Percentiles rank a stretch among this genome's conserved stretches.
These are phyloP conservation scores for Ilyonectria sp. DNA, from an alignment of 2,329 filamentous ascomycete genomes.

Conservation along the genomic window DNA sequence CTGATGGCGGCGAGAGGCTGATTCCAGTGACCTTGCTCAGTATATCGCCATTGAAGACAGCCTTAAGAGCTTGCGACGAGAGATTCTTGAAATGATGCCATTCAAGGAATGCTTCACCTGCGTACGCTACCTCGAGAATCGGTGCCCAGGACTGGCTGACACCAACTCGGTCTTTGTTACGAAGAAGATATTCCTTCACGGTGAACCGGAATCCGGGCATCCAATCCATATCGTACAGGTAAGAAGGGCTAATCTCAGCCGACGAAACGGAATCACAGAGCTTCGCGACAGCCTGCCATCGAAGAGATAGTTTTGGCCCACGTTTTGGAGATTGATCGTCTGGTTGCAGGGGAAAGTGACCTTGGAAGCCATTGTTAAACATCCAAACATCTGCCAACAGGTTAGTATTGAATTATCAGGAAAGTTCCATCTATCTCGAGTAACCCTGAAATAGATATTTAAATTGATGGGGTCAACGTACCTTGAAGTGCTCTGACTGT, in stretches of 20 bases:
- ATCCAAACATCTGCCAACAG: not conserved
- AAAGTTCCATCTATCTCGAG: no score
- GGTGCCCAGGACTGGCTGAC: not conserved
- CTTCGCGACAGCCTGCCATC: not conserved
- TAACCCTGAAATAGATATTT: not conserved
- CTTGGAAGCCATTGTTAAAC: no score
- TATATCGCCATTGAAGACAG: not conserved
- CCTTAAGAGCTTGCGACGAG: not conserved
- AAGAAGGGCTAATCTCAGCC: not conserved
- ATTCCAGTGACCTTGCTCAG: not conserved
- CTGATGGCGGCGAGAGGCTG: not conserved
- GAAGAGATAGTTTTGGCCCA: not conserved
- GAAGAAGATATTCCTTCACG: not conserved
- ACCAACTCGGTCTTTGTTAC: not conserved
- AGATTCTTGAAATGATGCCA: not conserved
- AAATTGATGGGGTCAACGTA: not conserved
- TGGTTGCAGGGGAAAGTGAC: not conserved
- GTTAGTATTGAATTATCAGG: not conserved
- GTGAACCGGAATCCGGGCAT: not conserved
- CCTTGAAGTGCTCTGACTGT: not conserved
- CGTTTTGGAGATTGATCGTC: not conserved
- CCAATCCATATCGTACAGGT: not conserved
- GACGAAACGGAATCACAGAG: not conserved
- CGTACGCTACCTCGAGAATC: not conserved
- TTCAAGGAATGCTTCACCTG: not conserved